Evolutionary conservation across 1,139 yeast genomes (phyloP).

Genomic region (Arxiozyma bovina): DNA sequence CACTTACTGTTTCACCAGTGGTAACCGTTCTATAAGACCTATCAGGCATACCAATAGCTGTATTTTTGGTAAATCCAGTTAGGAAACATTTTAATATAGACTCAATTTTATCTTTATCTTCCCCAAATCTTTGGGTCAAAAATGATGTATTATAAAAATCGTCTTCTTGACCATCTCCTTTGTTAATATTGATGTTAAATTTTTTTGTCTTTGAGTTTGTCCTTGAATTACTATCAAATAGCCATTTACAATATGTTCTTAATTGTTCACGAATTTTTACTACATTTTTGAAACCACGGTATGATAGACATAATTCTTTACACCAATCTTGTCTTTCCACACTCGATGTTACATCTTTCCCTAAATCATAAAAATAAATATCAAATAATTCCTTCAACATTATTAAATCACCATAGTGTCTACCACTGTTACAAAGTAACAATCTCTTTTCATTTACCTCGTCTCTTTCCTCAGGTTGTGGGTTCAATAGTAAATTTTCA

Average conservation of each 20-base stretch:
- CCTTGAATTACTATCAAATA: constrained; percentile 12
- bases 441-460: constrained; percentile 56
- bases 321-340: constrained; percentile 67
- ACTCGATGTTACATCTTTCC: constrained; percentile 35
- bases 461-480: constrained; percentile 72
- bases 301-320: constrained; percentile 61
- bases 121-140: constrained; percentile 10
- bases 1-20: constrained; percentile 70
- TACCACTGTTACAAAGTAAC: constrained; percentile 59
- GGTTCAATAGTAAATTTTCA: constrained; percentile 74
- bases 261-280: constrained; percentile 68
- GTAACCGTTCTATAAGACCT: constrained; percentile 80
- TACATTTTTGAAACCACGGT: constrained; percentile 75
- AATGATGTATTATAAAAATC: background rate
- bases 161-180: constrained; percentile 25
- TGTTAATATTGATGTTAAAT: background rate
- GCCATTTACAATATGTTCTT: constrained; percentile 50
- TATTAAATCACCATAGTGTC: constrained; percentile 70
- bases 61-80: constrained; percentile 71
- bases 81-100: constrained; percentile 66
- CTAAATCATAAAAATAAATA: constrained; percentile 42
- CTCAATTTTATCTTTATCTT: constrained; percentile 39
- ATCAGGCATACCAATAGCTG: constrained; percentile 94
- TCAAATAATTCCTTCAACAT: constrained; percentile 73
- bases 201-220: constrained; percentile 7